Evolutionary conservation across 495 filamentous ascomycete genomes (phyloP).

Genomic region (Aspergillus cavernicola): DNA sequence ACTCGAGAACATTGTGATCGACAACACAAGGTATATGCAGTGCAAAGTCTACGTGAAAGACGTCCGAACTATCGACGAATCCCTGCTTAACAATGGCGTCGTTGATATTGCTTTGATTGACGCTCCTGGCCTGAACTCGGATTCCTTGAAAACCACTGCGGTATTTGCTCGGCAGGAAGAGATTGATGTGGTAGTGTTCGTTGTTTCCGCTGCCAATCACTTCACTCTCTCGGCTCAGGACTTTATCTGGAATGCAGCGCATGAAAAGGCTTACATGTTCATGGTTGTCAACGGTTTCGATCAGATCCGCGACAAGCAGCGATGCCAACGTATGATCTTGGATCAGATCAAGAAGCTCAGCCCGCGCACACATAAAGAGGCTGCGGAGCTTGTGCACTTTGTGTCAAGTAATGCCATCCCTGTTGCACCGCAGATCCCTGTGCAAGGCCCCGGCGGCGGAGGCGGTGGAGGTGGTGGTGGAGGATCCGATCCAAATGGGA

Average conservation of each 20-base stretch:
- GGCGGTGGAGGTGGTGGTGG: conserved; percentile 45
- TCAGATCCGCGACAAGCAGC: conserved; percentile 82
- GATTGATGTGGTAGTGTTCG: conserved; percentile 98
- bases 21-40: conserved; percentile 82
- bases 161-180: conserved; percentile 96
- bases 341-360: conserved; percentile 83
- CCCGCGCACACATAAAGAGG: conserved; percentile 88
- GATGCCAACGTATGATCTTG: conserved; percentile 84
- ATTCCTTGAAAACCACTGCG: conserved; percentile 94
- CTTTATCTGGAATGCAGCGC: conserved; percentile 91
- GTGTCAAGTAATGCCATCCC: conserved; percentile 96
- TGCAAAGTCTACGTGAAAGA: conserved; percentile 98
- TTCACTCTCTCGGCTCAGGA: conserved; percentile 95
- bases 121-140: conserved; percentile 90
- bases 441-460: conserved; percentile 47
- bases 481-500: conserved; percentile 36
- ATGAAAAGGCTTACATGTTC: conserved; percentile 98
- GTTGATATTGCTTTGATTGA: conserved; percentile 98
- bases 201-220: conserved; percentile 95
- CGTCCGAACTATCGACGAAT: conserved; percentile 85
- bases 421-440: conserved; percentile 52
- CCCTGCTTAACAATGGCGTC: conserved; percentile 92
- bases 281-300: conserved; percentile 98
- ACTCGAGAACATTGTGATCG: conserved; percentile 83
- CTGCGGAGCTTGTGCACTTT: conserved; percentile 90